Evolutionary conservation across 441 rosid genomes (phyloP), one percentile per base, ranked within the genome.

Genomic region (Populus hybrid): DNA sequence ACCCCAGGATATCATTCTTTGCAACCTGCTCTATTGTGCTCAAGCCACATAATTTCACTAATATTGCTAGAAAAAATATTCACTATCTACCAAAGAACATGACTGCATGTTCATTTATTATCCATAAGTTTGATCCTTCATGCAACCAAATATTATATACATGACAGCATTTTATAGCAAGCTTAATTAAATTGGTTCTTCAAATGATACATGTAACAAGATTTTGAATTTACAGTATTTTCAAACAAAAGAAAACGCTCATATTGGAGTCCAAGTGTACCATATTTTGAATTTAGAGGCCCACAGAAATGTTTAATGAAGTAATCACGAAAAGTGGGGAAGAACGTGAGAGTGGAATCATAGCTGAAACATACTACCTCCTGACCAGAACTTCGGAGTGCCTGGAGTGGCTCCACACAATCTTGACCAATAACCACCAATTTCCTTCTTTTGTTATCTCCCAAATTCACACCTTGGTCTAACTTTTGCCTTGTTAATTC

Each of bases 401-500:
- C 98, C 87, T 91, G 88, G 69, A 96, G 96, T 24, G 99, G 99
- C 85, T 96, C 98, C 63, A 94, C 77, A 77, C 92, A 89, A 81
- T 89, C 90, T 86, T 91, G 98, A 82, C 95, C 92, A 76, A 94
- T 90, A 79, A 94, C 89, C 72, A 91, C 86, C 82, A 94, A 76
- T 80, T 90, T 94, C 79, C 92, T 86, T 80, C 83, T 85, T 81
- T 89, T 87, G 59, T 81, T 84, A 67, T 83, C 88, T 73, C 84
- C 85, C 16, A 80, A 78, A 78, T 5, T 84, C 74, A 24, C 78
- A 72, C 38, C 70, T 23, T 75, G 79, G 34, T 68, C 81, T 40
- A 76, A 78, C 72, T 88, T 88, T 80, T 87, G 89, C 70, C 81
- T 88, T 2, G 87, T 83, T 79, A 94, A 67, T 83, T 92, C 94